A percentile compares a stretch with the other conserved stretches of the same genome.
phyloP scores from a whole-genome alignment of 805 yeast species.

The Wickerhamomyces pijperi region DNA sequence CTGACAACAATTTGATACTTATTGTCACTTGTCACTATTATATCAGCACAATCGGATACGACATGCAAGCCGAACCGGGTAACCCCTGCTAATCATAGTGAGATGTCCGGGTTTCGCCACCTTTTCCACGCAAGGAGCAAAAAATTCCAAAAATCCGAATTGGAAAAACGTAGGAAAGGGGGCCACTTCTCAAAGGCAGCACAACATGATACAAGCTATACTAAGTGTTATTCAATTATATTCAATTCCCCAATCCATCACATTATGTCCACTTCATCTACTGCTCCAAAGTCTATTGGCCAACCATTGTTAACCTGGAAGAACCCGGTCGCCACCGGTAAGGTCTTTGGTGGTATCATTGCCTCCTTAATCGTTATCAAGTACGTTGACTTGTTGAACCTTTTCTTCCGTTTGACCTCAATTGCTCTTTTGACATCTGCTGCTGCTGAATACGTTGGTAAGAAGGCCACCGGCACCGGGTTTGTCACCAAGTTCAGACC shows the following conservation, averaged over 20 bases:
- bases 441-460: slow-evolving; percentile 67
- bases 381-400: slow-evolving; percentile 48
- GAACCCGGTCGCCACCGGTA: slow-evolving; percentile 67
- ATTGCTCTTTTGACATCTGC: slow-evolving; percentile 54
- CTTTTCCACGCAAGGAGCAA: neutral
- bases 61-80: too few species aligned
- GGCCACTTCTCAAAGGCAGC: neutral
- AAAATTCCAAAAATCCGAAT: too few species aligned
- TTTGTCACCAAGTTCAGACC: slow-evolving; percentile 71
- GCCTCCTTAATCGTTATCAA: slow-evolving; percentile 45
- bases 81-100: too few species aligned
- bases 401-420: slow-evolving; percentile 49
- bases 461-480: slow-evolving; percentile 64
- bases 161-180: neutral
- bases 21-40: too few species aligned
- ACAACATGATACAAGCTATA: too few species aligned
- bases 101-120: neutral
- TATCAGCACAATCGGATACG: too few species aligned
- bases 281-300: slow-evolving; percentile 8
- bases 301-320: slow-evolving; percentile 55
- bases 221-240: too few species aligned
- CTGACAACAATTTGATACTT: too few species aligned
- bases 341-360: slow-evolving; percentile 57
- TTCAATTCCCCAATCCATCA: too few species aligned
- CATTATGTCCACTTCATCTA: neutral